These are phyloP conservation scores for Brassica carinata DNA, from an alignment of 345 rosid species.

Conservation along the genomic window DNA sequence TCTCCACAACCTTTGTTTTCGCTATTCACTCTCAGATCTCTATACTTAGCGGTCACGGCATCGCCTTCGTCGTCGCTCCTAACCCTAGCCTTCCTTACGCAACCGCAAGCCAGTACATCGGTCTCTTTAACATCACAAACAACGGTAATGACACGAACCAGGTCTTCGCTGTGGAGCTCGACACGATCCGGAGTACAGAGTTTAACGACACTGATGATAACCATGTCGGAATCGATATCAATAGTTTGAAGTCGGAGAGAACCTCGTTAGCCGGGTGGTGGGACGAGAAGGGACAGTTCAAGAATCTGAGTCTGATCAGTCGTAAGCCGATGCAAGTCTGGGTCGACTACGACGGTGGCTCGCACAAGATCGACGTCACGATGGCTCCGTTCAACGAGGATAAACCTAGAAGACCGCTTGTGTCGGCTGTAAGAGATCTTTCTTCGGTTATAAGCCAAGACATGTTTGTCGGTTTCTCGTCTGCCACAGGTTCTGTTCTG, in stretches of 20 bases:
- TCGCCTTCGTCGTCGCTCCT: conserved; percentile 67
- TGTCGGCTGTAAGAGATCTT: conserved; percentile 8
- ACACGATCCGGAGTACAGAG: neutral
- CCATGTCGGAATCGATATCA: conserved; percentile 8
- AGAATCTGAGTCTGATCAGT: neutral
- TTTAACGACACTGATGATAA: neutral
- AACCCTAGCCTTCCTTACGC: conserved; percentile 37
- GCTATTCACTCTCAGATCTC: conserved; percentile 49
- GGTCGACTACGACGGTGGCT: neutral
- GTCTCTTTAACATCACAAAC: neutral
- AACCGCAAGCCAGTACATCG: neutral
- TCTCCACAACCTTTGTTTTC: conserved; percentile 49
- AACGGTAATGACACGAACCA: neutral
- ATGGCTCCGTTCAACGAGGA: conserved; percentile 5
- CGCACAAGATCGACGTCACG: neutral
- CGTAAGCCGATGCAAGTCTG: conserved; percentile 4
- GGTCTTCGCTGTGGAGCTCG: neutral
- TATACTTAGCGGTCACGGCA: conserved; percentile 68
- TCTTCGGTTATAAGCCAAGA: neutral
- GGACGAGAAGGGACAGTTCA: neutral
- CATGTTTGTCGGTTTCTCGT: neutral
- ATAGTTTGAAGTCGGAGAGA: neutral
- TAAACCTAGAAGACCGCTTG: neutral
- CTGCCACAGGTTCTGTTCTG: neutral
- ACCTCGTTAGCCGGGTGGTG: conserved; percentile 5